phyloP scores from a whole-genome alignment of 495 filamentous ascomycete genomes.

The Hypoxylon intermedium region DNA sequence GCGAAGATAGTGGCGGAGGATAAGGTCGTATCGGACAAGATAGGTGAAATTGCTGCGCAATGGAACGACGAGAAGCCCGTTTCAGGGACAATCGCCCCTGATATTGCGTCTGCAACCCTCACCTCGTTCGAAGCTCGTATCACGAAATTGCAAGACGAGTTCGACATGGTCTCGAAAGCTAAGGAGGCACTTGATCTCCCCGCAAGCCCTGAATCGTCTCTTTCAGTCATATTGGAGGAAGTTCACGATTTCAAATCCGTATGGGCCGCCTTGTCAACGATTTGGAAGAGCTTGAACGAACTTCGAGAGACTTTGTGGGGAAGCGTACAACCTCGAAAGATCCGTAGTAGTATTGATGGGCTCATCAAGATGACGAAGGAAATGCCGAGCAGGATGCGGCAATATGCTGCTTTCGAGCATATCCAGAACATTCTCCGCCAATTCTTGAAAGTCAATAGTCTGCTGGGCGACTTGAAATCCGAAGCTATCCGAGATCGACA shows the following conservation, averaged over 20 bases:
- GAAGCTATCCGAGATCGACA: constrained; percentile 95
- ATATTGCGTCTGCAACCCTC: constrained; percentile 81
- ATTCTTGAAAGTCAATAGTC: constrained; percentile 84
- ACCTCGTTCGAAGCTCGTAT: constrained; percentile 81
- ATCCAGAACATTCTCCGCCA: constrained; percentile 90
- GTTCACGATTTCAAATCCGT: constrained; percentile 99
- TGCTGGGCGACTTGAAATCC: constrained; percentile 91
- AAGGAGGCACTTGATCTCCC: constrained; percentile 96
- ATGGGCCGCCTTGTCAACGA: constrained; percentile 90
- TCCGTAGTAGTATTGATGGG: constrained; percentile 84
- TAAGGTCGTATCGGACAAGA: constrained; percentile 84
- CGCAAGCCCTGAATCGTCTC: constrained; percentile 73
- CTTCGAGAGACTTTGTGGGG: constrained; percentile 91
- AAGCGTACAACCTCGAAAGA: constrained; percentile 89
- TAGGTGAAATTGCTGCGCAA: constrained; percentile 76
- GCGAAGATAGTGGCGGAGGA: constrained; percentile 98
- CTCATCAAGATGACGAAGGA: constrained; percentile 98
- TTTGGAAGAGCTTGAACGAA: constrained; percentile 96
- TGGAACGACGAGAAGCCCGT: constrained; percentile 98
- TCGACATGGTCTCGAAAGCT: constrained; percentile 91
- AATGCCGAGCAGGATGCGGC: constrained; percentile 98
- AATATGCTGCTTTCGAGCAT: constrained; percentile 98
- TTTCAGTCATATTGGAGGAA: constrained; percentile 86
- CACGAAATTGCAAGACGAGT: constrained; percentile 80
- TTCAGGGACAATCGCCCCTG: constrained; percentile 88